Percentiles rank a stretch among this genome's conserved stretches.
Evolutionary conservation across 352 stramenopile species (phyloP).

Genomic region (Phytopythium montanum): DNA sequence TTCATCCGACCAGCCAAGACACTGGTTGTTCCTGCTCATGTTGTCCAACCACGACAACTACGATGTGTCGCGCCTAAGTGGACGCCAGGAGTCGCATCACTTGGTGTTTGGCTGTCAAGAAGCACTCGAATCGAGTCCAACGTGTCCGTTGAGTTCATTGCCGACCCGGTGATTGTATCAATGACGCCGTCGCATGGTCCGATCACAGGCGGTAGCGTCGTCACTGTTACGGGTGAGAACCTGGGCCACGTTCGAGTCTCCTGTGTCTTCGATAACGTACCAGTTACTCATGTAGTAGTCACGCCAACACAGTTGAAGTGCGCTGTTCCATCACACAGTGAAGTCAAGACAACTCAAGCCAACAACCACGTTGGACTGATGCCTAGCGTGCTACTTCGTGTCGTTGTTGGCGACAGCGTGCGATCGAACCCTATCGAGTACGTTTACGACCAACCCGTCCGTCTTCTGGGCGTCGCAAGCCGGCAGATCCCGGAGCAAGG

Average conservation of each 20-base stretch:
- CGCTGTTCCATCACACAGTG: slow-evolving; percentile 8
- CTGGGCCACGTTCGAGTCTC: slow-evolving; percentile 13
- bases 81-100: slow-evolving; percentile 16
- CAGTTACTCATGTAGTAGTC: slow-evolving; percentile 13
- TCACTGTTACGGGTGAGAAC: slow-evolving; percentile 19
- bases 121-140: slow-evolving; percentile 20
- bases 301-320: slow-evolving; percentile 18
- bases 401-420: slow-evolving; percentile 16
- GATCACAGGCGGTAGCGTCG: slow-evolving; percentile 18
- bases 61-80: slow-evolving; percentile 25
- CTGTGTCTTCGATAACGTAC: slow-evolving; percentile 25
- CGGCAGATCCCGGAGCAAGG: slow-evolving; percentile 14
- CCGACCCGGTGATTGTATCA: slow-evolving; percentile 15
- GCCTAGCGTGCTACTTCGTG: slow-evolving; percentile 6
- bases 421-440: slow-evolving; percentile 26
- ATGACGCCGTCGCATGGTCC: slow-evolving; percentile 23
- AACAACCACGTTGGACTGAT: neutral
- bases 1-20: slow-evolving; percentile 19
- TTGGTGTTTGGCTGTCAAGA: slow-evolving; percentile 23
- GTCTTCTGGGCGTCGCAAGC: slow-evolving; percentile 19
- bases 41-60: slow-evolving; percentile 16
- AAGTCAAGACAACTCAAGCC: neutral
- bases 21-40: slow-evolving; percentile 19
- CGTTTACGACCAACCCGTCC: slow-evolving; percentile 17
- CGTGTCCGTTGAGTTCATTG: slow-evolving; percentile 16